phyloP scores from a whole-genome alignment of 176 grass and related monocot species.

The Pontederia paniculata region DNA sequence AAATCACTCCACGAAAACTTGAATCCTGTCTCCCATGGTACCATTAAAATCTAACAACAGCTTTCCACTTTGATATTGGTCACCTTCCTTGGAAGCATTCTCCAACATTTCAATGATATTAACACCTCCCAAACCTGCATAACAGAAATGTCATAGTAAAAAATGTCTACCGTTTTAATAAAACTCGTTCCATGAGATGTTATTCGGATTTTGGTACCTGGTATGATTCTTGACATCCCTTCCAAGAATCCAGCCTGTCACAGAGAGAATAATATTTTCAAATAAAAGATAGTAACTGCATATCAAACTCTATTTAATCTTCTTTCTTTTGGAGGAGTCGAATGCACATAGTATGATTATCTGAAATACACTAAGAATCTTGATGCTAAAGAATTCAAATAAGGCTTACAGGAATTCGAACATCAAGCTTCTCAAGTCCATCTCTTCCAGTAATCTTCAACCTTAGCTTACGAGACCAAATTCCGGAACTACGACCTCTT shows the following conservation, averaged over 20 bases:
- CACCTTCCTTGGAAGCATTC: constrained; percentile 38
- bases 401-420: constrained; percentile 71
- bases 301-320: no score
- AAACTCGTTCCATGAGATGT: not conserved
- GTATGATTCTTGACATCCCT: constrained; percentile 74
- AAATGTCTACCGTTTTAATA: not conserved
- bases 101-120: constrained; percentile 84
- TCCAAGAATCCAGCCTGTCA: constrained; percentile 93
- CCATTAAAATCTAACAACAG: constrained; percentile 83
- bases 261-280: constrained; percentile 5
- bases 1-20: constrained; percentile 60
- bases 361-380: not conserved
- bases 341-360: not conserved
- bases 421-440: constrained; percentile 74
- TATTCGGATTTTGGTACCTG: constrained; percentile 40
- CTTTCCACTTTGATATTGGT: constrained; percentile 50
- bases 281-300: not conserved
- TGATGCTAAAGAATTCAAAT: not conserved
- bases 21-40: constrained; percentile 66
- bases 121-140: constrained; percentile 63
- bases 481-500: constrained; percentile 42
- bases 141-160: not conserved
- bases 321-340: not conserved
- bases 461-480: constrained; percentile 69
- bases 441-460: constrained; percentile 84